Conservation (phyloP, 305 asterid species). For the Fraxinus platypoda region DNA sequence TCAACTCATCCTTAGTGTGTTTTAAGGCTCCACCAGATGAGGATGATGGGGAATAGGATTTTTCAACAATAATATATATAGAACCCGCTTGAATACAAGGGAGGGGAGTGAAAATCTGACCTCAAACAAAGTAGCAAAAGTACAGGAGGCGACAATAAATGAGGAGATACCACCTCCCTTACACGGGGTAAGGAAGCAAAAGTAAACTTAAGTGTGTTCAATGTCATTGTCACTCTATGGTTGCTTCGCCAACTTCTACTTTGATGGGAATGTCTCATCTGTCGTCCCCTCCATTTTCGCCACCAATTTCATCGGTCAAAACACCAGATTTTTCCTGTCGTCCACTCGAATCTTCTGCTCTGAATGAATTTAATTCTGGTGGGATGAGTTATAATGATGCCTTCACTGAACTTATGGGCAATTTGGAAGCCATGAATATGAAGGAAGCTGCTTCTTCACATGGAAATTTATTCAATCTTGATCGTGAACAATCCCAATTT, state of each 20-base stretch:
- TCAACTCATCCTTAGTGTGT: too few species aligned
- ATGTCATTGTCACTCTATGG: slow-evolving; percentile 59
- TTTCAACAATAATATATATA: too few species aligned
- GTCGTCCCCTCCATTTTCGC: slow-evolving; percentile 27
- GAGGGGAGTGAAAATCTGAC: too few species aligned
- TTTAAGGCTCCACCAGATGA: too few species aligned
- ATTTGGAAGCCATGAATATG: slow-evolving; percentile 63
- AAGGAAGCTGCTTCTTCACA: neutral
- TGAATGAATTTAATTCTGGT: neutral
- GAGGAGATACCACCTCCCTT: too few species aligned
- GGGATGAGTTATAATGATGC: slow-evolving; percentile 50
- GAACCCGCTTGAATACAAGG: too few species aligned
- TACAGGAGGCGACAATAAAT: too few species aligned
- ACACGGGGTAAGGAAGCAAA: too few species aligned
- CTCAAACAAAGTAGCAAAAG: too few species aligned
- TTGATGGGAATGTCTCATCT: slow-evolving; percentile 45
- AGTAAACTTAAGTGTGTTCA: neutral
- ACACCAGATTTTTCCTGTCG: neutral
- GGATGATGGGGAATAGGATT: too few species aligned
- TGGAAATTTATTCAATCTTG: slow-evolving; percentile 28
- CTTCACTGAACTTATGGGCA: slow-evolving; percentile 54
- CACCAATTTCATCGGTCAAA: slow-evolving; percentile 43
- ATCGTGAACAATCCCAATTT: slow-evolving; percentile 50
- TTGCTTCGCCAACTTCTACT: slow-evolving; percentile 66
- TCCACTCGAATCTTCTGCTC: neutral